phyloP scores from a whole-genome alignment of 164 flowering plant genomes.

The Macadamia tetraphylla region DNA sequence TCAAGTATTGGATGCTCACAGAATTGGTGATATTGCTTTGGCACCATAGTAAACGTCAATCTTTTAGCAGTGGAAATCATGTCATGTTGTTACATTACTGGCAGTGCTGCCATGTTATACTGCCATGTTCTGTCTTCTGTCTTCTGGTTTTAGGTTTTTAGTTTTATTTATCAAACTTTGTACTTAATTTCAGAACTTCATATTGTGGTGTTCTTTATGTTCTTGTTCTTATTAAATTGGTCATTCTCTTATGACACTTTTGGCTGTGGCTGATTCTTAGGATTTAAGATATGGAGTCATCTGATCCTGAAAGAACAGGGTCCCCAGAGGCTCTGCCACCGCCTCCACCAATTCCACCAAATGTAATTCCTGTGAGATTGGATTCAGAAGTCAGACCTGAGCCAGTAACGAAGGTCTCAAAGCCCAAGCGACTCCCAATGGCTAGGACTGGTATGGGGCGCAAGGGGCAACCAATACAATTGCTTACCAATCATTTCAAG shows the following conservation, averaged over 20 bases:
- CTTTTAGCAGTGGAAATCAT: too few relatives aligned
- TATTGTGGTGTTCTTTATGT: too few relatives aligned
- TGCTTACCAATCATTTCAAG: constrained; percentile 80
- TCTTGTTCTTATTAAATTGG: too few relatives aligned
- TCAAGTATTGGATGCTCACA: too few relatives aligned
- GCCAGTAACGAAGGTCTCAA: constrained; percentile 21
- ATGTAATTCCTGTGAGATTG: constrained; percentile 48
- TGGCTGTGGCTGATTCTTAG: not conserved
- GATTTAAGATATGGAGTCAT: constrained; percentile 13
- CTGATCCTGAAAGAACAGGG: constrained; percentile 12
- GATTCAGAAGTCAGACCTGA: constrained; percentile 17
- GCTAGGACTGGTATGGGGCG: constrained; percentile 58
- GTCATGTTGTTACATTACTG: too few relatives aligned
- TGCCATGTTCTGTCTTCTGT: too few relatives aligned
- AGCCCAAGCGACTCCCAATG: constrained; percentile 47
- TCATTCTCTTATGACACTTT: not conserved
- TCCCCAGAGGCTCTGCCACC: constrained; percentile 49
- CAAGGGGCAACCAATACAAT: constrained; percentile 50
- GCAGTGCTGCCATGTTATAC: too few relatives aligned
- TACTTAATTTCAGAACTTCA: too few relatives aligned
- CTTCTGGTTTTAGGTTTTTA: too few relatives aligned
- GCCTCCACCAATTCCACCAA: constrained; percentile 72
- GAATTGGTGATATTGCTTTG: too few relatives aligned
- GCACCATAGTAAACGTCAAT: too few relatives aligned
- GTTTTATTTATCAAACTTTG: too few relatives aligned